These are phyloP conservation scores for Hypoxylon rickii DNA, from an alignment of 495 filamentous ascomycete species.

Conservation along the genomic window DNA sequence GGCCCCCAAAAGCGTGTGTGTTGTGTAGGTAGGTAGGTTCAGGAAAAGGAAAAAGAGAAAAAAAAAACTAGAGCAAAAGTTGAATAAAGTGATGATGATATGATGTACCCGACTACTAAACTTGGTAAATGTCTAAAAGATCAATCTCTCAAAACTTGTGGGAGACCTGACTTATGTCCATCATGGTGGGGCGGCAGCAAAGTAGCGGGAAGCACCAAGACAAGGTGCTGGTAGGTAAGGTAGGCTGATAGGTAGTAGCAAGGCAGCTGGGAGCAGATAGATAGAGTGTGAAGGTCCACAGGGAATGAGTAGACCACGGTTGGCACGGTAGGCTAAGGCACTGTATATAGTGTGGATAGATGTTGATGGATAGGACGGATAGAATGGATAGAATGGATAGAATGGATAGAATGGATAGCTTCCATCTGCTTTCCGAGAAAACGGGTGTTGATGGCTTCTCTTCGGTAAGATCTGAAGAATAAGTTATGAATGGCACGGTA, in stretches of 20 bases:
- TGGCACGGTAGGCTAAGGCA: no score
- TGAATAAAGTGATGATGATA: slow-evolving; percentile 31
- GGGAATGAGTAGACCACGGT: no score
- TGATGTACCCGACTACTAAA: slow-evolving; percentile 18
- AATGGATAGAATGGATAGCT: no score
- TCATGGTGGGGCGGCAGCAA: slow-evolving; percentile 29
- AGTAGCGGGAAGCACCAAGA: not conserved
- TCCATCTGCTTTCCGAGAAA: no score
- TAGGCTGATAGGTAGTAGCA: not conserved
- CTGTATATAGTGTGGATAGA: no score
- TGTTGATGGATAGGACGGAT: no score
- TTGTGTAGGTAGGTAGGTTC: slow-evolving; percentile 11
- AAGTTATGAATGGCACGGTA: no score
- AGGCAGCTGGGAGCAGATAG: no score
- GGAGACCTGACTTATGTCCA: slow-evolving; percentile 33
- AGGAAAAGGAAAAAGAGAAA: slow-evolving; percentile 16
- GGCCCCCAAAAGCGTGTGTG: slow-evolving; percentile 21
- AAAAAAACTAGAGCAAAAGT: slow-evolving; percentile 1
- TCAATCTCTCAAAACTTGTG: slow-evolving; percentile 25
- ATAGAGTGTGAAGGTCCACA: no score
- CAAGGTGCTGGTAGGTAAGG: not conserved
- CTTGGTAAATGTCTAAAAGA: slow-evolving; percentile 31
- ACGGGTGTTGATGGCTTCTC: no score
- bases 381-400: no score
- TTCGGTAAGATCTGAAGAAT: no score